Percentiles rank a stretch among this genome's conserved stretches.
phyloP scores from a whole-genome alignment of 2,329 filamentous ascomycete genomes.

The Paecilomyces variotii region DNA sequence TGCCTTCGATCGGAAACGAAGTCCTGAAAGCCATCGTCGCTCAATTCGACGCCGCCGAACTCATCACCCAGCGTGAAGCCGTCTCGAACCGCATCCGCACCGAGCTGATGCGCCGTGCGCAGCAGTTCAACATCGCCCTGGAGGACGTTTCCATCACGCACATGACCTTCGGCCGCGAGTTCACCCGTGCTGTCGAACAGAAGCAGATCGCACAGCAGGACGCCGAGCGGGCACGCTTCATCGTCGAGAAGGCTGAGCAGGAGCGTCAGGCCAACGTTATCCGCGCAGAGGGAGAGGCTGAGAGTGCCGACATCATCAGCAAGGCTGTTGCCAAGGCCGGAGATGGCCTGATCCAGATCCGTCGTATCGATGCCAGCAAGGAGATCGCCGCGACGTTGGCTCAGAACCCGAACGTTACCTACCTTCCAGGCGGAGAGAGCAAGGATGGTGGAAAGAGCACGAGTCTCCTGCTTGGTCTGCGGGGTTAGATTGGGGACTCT shows the following conservation, averaged over 20 bases:
- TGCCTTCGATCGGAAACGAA: constrained; percentile 98
- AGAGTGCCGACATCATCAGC: constrained; percentile 90
- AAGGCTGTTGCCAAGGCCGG: constrained; percentile 89
- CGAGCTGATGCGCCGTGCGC: constrained; percentile 84
- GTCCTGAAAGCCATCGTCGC: constrained; percentile 97
- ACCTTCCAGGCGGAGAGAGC: constrained; percentile 62
- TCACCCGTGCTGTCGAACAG: constrained; percentile 97
- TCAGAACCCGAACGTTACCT: constrained; percentile 89
- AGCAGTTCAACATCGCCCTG: constrained; percentile 97
- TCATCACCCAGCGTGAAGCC: constrained; percentile 97
- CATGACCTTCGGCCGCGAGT: constrained; percentile 99
- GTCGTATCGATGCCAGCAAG: constrained; percentile 92
- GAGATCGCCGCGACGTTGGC: constrained; percentile 91
- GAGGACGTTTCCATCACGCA: constrained; percentile 99
- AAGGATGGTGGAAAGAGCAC: constrained; percentile 55
- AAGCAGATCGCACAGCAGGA: constrained; percentile 99
- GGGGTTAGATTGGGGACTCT: constrained; percentile 34
- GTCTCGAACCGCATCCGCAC: constrained; percentile 89
- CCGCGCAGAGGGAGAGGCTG: constrained; percentile 92
- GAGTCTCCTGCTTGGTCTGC: constrained; percentile 60
- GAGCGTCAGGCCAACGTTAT: constrained; percentile 98
- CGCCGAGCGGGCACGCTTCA: constrained; percentile 92
- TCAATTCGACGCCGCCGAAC: constrained; percentile 95
- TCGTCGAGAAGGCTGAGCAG: constrained; percentile 97
- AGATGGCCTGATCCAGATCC: constrained; percentile 88